Percentiles rank a stretch among this genome's conserved stretches.
These are phyloP conservation scores for Dictyostelium brefeldianum DNA, from an alignment of 78 protist species.

Conservation along the genomic window DNA sequence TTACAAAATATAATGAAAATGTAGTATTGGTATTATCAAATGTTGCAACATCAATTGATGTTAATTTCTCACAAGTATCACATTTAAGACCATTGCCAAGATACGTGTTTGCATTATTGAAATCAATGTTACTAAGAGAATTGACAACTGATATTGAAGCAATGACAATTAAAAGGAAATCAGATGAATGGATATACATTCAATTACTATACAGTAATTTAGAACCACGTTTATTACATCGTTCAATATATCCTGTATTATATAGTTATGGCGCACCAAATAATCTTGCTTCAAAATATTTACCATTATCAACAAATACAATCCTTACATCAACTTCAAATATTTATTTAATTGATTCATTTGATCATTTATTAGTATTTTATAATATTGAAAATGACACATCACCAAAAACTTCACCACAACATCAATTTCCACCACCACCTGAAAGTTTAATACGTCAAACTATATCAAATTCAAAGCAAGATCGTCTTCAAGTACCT, in stretches of 20 bases:
- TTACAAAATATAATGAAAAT: conserved; percentile 45
- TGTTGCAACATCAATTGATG: not conserved
- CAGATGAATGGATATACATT: conserved; percentile 57
- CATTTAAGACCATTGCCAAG: conserved; percentile 54
- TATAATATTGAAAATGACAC: not conserved
- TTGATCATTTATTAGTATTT: conserved; percentile 41
- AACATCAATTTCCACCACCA: conserved; percentile 57
- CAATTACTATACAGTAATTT: conserved; percentile 9
- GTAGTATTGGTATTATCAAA: conserved; percentile 27
- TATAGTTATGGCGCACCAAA: conserved; percentile 55
- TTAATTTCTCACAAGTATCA: conserved; percentile 17
- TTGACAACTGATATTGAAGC: conserved; percentile 19
- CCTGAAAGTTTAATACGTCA: conserved; percentile 48
- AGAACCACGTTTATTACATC: conserved; percentile 50
- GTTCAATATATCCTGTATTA: conserved; percentile 54
- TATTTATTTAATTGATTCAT: conserved; percentile 45
- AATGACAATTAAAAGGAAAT: not conserved
- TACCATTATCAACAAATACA: conserved; percentile 35
- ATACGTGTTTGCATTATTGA: conserved; percentile 50
- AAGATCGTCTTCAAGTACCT: conserved; percentile 30
- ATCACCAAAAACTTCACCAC: not conserved
- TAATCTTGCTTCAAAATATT: conserved; percentile 37
- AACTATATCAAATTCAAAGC: conserved; percentile 38
- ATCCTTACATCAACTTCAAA: conserved; percentile 6
- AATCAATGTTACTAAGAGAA: not conserved